These are phyloP conservation scores for Penicillium parvum DNA, from an alignment of 495 filamentous ascomycete species.

Conservation along the genomic window DNA sequence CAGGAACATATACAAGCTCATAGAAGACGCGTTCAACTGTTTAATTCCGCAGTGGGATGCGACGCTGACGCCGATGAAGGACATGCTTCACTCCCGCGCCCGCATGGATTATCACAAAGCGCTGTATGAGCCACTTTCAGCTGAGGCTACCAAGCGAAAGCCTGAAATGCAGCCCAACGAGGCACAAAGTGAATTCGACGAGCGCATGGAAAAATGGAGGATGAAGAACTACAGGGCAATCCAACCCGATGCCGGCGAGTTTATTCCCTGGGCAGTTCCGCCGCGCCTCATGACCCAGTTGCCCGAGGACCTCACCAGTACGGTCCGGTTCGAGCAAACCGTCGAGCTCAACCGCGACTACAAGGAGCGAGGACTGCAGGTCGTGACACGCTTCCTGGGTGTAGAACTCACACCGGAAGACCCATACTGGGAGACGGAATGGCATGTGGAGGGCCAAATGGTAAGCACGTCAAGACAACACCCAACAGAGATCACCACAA, in stretches of 20 bases:
- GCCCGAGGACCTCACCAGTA: constrained; percentile 18
- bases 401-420: constrained; percentile 34
- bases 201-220: constrained; percentile 24
- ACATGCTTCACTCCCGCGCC: constrained; percentile 28
- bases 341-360: constrained; percentile 37
- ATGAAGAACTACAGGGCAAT: constrained; percentile 20
- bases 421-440: constrained; percentile 30
- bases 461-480: constrained; percentile 13
- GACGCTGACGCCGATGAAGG: constrained; percentile 38
- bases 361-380: constrained; percentile 34
- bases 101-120: constrained; percentile 31
- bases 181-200: constrained; percentile 23
- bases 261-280: constrained; percentile 32
- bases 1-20: constrained; percentile 29
- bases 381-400: constrained; percentile 33
- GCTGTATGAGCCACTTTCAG: constrained; percentile 25
- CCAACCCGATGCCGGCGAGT: constrained; percentile 29
- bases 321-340: constrained; percentile 19
- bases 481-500: not conserved
- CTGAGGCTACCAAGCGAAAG: constrained; percentile 13
- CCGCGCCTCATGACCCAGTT: constrained; percentile 22
- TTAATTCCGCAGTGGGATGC: constrained; percentile 40
- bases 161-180: constrained; percentile 19
- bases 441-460: constrained; percentile 38
- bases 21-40: constrained; percentile 41